Evolutionary conservation across 1,139 yeast genomes (phyloP).

Genomic region (Suhomyces bokatorum): DNA sequence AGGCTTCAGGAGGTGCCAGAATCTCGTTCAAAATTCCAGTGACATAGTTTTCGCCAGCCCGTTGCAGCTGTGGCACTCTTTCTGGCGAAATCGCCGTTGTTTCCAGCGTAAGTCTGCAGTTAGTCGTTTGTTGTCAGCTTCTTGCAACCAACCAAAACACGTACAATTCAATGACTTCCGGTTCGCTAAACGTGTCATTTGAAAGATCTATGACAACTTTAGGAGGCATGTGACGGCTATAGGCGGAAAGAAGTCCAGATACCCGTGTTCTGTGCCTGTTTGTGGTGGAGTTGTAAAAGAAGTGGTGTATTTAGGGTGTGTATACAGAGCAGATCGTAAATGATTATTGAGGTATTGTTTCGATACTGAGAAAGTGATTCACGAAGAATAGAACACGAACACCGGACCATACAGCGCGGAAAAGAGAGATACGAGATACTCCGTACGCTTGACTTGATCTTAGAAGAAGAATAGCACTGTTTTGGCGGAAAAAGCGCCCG

Average conservation of each 20-base stretch:
- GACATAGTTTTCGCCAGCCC: neutral
- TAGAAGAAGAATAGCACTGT: too few relatives aligned
- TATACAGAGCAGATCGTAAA: neutral
- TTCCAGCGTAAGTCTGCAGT: constrained; percentile 6
- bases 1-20: neutral
- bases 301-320: neutral
- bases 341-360: neutral
- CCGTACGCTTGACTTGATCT: too few relatives aligned
- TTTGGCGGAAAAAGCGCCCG: too few relatives aligned
- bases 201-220: constrained; percentile 9
- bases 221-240: neutral
- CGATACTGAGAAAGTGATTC: neutral
- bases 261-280: neutral
- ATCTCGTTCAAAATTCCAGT: constrained; percentile 1
- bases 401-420: neutral
- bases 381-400: neutral
- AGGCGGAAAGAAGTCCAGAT: neutral
- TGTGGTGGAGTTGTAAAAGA: neutral
- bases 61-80: neutral
- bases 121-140: neutral
- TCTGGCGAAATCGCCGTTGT: neutral
- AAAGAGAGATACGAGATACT: too few relatives aligned
- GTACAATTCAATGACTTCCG: constrained; percentile 20
- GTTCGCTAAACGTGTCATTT: constrained; percentile 7
- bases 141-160: constrained; percentile 5